Percentiles rank a stretch among this genome's conserved stretches.
phyloP scores from a whole-genome alignment of 352 stramenopile species.

The Phytopythium boreale region DNA sequence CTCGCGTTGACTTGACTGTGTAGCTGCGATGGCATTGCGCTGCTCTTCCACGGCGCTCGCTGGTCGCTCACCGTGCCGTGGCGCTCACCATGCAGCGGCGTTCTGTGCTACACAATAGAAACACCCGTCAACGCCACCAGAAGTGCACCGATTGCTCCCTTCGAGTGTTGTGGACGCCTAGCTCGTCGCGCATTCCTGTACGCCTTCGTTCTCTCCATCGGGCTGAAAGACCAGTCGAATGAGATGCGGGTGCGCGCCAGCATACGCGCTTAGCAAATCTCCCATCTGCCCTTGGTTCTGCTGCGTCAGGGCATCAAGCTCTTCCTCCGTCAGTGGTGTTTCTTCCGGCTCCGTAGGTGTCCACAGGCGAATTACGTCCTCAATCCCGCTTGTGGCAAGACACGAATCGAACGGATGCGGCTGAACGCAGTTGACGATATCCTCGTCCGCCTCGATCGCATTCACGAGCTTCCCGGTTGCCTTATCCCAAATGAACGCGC shows the following conservation, averaged over 20 bases:
- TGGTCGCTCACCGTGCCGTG: neutral
- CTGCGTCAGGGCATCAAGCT: conserved; percentile 48
- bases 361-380: conserved; percentile 81
- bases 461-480: conserved; percentile 75
- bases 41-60: neutral
- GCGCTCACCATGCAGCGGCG: neutral
- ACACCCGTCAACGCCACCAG: neutral
- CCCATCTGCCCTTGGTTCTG: conserved; percentile 74
- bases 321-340: conserved; percentile 34
- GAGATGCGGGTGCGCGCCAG: conserved; percentile 52
- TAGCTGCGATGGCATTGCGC: neutral
- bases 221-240: conserved; percentile 70
- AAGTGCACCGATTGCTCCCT: too few relatives aligned
- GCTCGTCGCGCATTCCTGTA: conserved; percentile 70
- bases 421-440: conserved; percentile 90
- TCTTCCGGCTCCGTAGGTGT: conserved; percentile 46
- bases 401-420: conserved; percentile 74
- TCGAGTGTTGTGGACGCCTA: conserved; percentile 8
- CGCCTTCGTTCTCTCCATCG: conserved; percentile 42
- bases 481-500: conserved; percentile 86
- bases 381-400: conserved; percentile 80
- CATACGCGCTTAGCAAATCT: conserved; percentile 38
- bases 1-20: neutral
- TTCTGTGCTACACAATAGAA: neutral
- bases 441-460: conserved; percentile 75